Evolutionary conservation across 2,329 filamentous ascomycete genomes (phyloP).

Genomic region (Thielaviopsis musarum): DNA sequence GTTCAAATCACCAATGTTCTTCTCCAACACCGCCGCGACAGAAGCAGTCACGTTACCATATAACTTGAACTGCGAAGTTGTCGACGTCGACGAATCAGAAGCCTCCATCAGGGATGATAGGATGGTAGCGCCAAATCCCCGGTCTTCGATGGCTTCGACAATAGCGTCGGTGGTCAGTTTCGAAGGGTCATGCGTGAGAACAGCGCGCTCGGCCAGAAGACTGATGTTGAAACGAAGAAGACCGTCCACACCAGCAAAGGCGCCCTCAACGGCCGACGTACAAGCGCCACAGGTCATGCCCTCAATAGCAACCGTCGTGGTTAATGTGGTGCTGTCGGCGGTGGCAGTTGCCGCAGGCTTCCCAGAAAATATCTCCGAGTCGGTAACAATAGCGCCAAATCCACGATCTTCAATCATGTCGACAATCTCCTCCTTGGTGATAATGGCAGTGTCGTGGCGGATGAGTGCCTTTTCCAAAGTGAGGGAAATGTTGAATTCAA

Average conservation of each 20-base stretch:
- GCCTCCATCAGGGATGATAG: conserved; percentile 54
- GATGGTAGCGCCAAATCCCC: conserved; percentile 75
- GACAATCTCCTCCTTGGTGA: conserved; percentile 35
- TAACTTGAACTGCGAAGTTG: conserved; percentile 61
- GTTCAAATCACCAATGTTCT: conserved; percentile 42
- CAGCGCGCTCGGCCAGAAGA: conserved; percentile 77
- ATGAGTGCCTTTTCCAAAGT: conserved; percentile 75
- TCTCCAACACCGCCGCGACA: conserved; percentile 56
- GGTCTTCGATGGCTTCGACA: conserved; percentile 68
- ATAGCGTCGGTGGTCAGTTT: conserved; percentile 60
- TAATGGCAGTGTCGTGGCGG: conserved; percentile 49
- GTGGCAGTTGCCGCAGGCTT: conserved; percentile 13
- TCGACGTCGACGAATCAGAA: conserved; percentile 34
- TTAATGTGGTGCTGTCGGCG: conserved; percentile 29
- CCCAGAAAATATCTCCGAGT: conserved; percentile 38
- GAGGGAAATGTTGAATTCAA: conserved; percentile 64
- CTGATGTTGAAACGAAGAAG: conserved; percentile 87
- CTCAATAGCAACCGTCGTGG: conserved; percentile 75
- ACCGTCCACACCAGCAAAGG: conserved; percentile 62
- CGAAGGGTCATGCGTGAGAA: conserved; percentile 64
- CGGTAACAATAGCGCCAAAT: conserved; percentile 64
- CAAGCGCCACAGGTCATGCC: conserved; percentile 98
- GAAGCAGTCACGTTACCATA: conserved; percentile 62
- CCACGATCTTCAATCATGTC: conserved; percentile 54
- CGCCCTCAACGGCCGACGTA: conserved; percentile 75